phyloP scores from a whole-genome alignment of 768 basidiomycete genomes.

The Rhodotorula kratochvilovae region DNA sequence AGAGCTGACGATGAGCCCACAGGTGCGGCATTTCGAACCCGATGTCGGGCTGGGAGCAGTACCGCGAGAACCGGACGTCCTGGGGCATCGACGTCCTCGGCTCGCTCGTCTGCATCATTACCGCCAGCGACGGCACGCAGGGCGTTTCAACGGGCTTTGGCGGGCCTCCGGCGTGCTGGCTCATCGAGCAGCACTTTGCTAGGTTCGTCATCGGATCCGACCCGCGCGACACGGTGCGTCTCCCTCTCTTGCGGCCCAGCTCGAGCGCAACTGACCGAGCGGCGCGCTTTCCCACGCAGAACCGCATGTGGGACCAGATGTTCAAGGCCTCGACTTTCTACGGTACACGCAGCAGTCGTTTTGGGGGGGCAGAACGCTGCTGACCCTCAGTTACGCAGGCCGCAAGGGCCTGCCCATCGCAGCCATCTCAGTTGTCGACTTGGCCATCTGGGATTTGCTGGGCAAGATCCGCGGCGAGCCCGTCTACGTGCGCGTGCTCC shows the following conservation, averaged over 20 bases:
- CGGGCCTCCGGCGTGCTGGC: constrained; percentile 48
- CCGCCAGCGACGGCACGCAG: constrained; percentile 49
- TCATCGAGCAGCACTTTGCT: constrained; percentile 51
- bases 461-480: constrained; percentile 51
- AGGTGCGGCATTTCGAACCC: constrained; percentile 47
- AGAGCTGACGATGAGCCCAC: too few species aligned
- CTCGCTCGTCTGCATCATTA: constrained; percentile 49
- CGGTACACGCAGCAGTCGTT: too few species aligned
- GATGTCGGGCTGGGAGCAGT: constrained; percentile 48
- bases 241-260: too few species aligned
- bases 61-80: constrained; percentile 46
- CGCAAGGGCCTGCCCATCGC: constrained; percentile 46
- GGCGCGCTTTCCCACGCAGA: constrained; percentile 6
- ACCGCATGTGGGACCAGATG: constrained; percentile 50
- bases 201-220: constrained; percentile 50
- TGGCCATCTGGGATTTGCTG: constrained; percentile 50
- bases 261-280: not conserved
- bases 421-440: constrained; percentile 49
- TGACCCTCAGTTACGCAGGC: too few species aligned
- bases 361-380: too few species aligned
- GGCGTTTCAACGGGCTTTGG: constrained; percentile 43
- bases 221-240: constrained; percentile 46
- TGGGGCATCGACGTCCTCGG: constrained; percentile 51
- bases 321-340: constrained; percentile 49
- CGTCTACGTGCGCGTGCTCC: constrained; percentile 41